A percentile compares a stretch with the other conserved stretches of the same genome.
These are phyloP conservation scores for Biscogniauxia marginata DNA, from an alignment of 2,329 filamentous ascomycete genomes.

Conservation along the genomic window DNA sequence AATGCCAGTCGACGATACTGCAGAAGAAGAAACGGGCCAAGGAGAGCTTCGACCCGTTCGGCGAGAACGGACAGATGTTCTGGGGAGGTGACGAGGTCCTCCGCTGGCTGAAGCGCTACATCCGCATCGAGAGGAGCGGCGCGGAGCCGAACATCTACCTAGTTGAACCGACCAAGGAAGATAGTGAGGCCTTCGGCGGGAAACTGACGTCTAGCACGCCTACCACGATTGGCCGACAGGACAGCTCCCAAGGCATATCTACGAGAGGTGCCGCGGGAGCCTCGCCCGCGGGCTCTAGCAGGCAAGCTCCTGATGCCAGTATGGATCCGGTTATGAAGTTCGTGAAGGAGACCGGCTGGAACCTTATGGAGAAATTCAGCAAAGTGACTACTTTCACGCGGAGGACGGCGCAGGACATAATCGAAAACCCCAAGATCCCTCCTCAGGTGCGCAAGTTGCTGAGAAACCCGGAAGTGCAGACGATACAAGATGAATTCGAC, in stretches of 20 bases:
- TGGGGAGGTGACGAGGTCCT: constrained; percentile 98
- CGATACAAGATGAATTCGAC: constrained; percentile 94
- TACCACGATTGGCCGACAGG: constrained; percentile 42
- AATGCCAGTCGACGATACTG: constrained; percentile 92
- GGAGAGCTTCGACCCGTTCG: constrained; percentile 89
- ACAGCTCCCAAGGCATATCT: constrained; percentile 34
- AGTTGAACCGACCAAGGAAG: constrained; percentile 82
- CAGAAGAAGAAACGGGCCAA: constrained; percentile 84
- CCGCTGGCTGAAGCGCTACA: constrained; percentile 83
- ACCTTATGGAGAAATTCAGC: constrained; percentile 92
- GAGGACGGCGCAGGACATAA: constrained; percentile 85
- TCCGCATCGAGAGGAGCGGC: constrained; percentile 76
- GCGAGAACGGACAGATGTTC: constrained; percentile 81
- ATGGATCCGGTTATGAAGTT: constrained; percentile 95
- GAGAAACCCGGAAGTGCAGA: constrained; percentile 91
- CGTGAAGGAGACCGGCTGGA: constrained; percentile 94
- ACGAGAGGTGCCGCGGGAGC: constrained; percentile 37
- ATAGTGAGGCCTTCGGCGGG: constrained; percentile 75
- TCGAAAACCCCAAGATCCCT: constrained; percentile 87
- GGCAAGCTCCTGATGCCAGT: constrained; percentile 56
- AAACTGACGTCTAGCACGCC: constrained; percentile 50
- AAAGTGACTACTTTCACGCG: constrained; percentile 96
- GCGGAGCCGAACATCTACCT: constrained; percentile 91
- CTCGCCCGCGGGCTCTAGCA: constrained; percentile 37
- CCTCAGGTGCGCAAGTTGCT: constrained; percentile 83